These are phyloP conservation scores for Gossypium davidsonii DNA, from an alignment of 441 rosid species.

Conservation along the genomic window DNA sequence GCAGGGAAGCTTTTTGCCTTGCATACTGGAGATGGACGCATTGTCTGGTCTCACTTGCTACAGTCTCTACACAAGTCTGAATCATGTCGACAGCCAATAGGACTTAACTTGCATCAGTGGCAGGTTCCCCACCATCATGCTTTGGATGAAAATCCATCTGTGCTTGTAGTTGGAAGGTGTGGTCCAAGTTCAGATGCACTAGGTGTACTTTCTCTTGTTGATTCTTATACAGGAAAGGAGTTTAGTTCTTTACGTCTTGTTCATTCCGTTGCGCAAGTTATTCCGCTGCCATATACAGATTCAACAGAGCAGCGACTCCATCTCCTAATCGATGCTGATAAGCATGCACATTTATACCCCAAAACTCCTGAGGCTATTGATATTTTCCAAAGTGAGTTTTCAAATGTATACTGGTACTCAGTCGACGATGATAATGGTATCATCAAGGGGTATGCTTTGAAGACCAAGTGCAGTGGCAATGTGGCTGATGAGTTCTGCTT, in stretches of 20 bases:
- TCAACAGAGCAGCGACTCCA: constrained; percentile 85
- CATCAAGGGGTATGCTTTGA: constrained; percentile 72
- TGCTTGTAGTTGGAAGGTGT: constrained; percentile 84
- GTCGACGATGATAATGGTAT: constrained; percentile 62
- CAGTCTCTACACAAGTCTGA: constrained; percentile 58
- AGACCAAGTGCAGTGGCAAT: constrained; percentile 49
- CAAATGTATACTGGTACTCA: constrained; percentile 87
- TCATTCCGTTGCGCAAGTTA: constrained; percentile 75
- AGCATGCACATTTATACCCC: constrained; percentile 80
- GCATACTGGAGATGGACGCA: constrained; percentile 95
- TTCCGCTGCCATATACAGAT: constrained; percentile 82
- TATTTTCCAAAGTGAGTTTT: constrained; percentile 59
- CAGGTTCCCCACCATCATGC: constrained; percentile 99
- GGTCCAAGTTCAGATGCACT: constrained; percentile 49
- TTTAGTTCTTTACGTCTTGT: constrained; percentile 44
- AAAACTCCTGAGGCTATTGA: constrained; percentile 61
- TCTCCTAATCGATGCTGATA: constrained; percentile 62
- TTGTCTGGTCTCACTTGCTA: constrained; percentile 81
- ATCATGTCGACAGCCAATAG: constrained; percentile 49
- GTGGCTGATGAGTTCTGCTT: constrained; percentile 70
- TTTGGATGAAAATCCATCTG: constrained; percentile 88
- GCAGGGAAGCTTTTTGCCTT: constrained; percentile 87
- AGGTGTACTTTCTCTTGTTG: constrained; percentile 76
- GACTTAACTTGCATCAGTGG: constrained; percentile 76
- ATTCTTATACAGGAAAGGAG: constrained; percentile 83